Percentiles rank a stretch among this genome's conserved stretches.
Conservation (phyloP, 352 stramenopile genomes). For the Globisporangium orthogonon region DNA sequence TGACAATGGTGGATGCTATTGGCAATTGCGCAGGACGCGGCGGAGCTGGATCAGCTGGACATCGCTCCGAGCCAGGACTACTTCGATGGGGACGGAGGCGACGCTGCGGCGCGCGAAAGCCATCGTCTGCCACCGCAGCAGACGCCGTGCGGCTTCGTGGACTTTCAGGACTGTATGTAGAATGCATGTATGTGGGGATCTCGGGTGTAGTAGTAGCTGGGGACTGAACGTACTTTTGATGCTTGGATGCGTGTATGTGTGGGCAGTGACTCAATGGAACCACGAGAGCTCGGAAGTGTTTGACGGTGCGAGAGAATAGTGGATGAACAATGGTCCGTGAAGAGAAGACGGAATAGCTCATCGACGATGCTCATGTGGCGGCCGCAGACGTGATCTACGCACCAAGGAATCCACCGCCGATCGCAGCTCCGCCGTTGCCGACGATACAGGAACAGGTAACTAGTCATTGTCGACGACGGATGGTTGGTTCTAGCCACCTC, state of each 20-base stretch:
- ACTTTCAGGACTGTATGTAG: conserved; percentile 14
- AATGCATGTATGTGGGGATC: background rate
- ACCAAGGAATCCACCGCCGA: background rate
- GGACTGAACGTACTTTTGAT: background rate
- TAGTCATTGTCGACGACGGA: too few relatives aligned
- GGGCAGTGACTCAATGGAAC: conserved; percentile 8
- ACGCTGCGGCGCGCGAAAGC: background rate
- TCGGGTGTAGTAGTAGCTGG: background rate
- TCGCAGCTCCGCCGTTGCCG: background rate
- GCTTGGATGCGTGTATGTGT: background rate
- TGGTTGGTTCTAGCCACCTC: too few relatives aligned
- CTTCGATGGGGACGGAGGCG: conserved; percentile 7
- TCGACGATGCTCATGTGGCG: background rate
- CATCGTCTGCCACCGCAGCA: conserved; percentile 3
- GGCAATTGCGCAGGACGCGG: conserved; percentile 5
- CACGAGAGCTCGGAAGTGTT: conserved; percentile 14
- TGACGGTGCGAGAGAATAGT: conserved; percentile 5
- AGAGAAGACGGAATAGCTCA: background rate
- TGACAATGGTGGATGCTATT: background rate
- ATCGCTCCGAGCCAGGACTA: conserved; percentile 17
- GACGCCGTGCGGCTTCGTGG: conserved; percentile 13
- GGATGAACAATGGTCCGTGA: background rate
- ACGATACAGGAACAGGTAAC: conserved; percentile 7
- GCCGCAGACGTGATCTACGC: conserved; percentile 9
- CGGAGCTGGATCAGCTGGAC: conserved; percentile 13